These are phyloP conservation scores for Candida koratica DNA, from an alignment of 805 yeast species.

Conservation along the genomic window DNA sequence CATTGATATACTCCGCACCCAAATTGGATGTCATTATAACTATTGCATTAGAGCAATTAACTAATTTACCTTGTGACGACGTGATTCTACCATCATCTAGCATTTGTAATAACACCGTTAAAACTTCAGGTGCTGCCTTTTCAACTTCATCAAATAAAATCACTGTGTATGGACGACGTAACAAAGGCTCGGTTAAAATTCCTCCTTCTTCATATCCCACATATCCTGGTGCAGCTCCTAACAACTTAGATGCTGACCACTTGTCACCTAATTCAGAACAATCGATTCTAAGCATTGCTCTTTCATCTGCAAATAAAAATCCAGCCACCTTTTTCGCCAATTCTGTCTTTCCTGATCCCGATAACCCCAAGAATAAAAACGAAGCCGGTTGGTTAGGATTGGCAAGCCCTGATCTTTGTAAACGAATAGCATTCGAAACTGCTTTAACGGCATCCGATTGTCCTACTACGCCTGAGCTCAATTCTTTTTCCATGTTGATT, in stretches of 20 bases:
- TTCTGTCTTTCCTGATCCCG: slow-evolving; percentile 98
- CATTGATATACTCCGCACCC: slow-evolving; percentile 86
- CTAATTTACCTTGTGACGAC: slow-evolving; percentile 88
- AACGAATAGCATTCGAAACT: slow-evolving; percentile 90
- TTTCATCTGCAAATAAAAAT: slow-evolving; percentile 91
- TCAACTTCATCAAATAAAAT: slow-evolving; percentile 95
- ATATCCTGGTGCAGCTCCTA: slow-evolving; percentile 95
- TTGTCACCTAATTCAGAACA: slow-evolving; percentile 96
- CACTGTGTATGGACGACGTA: slow-evolving; percentile 94
- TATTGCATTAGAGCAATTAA: slow-evolving; percentile 88
- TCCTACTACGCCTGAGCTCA: slow-evolving; percentile 84
- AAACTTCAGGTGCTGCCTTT: slow-evolving; percentile 97
- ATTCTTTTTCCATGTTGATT: slow-evolving; percentile 88
- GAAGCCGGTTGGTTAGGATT: slow-evolving; percentile 97
- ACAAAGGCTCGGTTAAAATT: slow-evolving; percentile 83
- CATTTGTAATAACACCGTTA: slow-evolving; percentile 86
- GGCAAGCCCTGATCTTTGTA: slow-evolving; percentile 89
- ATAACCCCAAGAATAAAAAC: slow-evolving; percentile 87
- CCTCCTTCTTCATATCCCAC: slow-evolving; percentile 99
- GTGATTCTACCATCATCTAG: slow-evolving; percentile 96
- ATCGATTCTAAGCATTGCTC: slow-evolving; percentile 95
- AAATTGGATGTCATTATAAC: slow-evolving; percentile 95
- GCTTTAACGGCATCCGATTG: slow-evolving; percentile 95
- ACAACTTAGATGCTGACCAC: slow-evolving; percentile 88
- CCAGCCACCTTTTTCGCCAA: slow-evolving; percentile 96